These are phyloP conservation scores for Didymella exigua DNA, from an alignment of 2,329 filamentous ascomycete species.

Conservation along the genomic window DNA sequence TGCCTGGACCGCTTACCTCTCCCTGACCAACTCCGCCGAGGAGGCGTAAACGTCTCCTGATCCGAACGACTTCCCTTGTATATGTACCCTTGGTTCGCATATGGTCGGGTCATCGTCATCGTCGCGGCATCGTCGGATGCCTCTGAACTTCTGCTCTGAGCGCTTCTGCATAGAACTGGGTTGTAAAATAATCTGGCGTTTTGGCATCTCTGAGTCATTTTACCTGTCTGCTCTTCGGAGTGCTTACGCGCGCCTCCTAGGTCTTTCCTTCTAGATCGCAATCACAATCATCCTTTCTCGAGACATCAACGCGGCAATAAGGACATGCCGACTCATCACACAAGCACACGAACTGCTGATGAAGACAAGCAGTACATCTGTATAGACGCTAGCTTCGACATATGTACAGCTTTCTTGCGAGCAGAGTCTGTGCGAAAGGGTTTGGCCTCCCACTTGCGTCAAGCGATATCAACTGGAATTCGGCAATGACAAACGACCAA, in stretches of 20 bases:
- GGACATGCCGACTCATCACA: too few species aligned
- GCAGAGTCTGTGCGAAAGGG: not conserved
- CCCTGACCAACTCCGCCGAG: constrained; percentile 85
- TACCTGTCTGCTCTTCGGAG: constrained; percentile 16
- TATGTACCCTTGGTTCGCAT: constrained; percentile 24
- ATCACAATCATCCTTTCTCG: constrained; percentile 6
- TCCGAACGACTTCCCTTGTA: constrained; percentile 23
- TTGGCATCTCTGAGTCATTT: constrained; percentile 28
- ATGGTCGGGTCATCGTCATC: constrained; percentile 10
- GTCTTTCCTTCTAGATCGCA: constrained; percentile 17
- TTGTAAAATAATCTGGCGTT: constrained; percentile 22
- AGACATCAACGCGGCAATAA: not conserved
- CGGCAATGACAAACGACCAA: too few species aligned
- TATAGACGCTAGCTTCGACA: too few species aligned
- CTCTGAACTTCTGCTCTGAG: constrained; percentile 26
- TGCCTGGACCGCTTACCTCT: constrained; percentile 96
- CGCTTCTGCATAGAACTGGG: constrained; percentile 27
- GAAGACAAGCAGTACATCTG: not conserved
- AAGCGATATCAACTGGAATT: too few species aligned
- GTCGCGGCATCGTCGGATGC: constrained; percentile 24
- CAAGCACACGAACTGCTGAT: not conserved
- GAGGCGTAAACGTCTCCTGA: constrained; percentile 55
- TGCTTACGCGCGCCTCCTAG: constrained; percentile 3
- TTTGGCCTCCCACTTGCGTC: too few species aligned
- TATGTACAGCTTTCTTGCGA: not conserved